Evolutionary conservation across 176 grass and related monocot genomes (phyloP).

Genomic region (Ensete glaucum): DNA sequence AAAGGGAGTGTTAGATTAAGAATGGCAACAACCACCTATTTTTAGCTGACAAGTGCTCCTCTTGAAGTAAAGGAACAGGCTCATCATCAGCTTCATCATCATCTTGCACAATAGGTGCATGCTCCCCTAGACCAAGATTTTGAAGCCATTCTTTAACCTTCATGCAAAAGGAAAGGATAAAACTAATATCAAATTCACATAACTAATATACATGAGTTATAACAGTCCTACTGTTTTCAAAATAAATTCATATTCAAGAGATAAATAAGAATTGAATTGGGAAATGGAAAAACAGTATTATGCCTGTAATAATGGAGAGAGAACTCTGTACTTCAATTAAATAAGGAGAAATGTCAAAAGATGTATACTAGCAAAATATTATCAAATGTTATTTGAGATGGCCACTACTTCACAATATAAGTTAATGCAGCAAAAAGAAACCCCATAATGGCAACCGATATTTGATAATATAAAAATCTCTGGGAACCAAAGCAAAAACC

Average conservation of each 20-base stretch:
- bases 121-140: slow-evolving; percentile 86
- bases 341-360: background rate
- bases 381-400: background rate
- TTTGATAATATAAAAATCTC: too few species aligned
- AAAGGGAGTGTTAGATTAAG: background rate
- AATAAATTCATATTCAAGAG: background rate
- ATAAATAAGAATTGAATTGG: background rate
- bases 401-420: too few species aligned
- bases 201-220: background rate
- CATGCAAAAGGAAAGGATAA: slow-evolving; percentile 12
- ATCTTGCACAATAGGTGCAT: slow-evolving; percentile 79
- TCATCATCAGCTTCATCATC: slow-evolving; percentile 93
- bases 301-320: background rate
- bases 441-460: too few species aligned
- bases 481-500: background rate
- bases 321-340: background rate
- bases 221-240: background rate
- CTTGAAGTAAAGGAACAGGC: slow-evolving; percentile 53
- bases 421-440: too few species aligned
- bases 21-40: slow-evolving; percentile 48
- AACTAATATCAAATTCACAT: slow-evolving; percentile 10
- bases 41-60: slow-evolving; percentile 61
- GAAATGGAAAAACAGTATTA: background rate
- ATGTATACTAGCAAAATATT: background rate
- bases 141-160: slow-evolving; percentile 99